Conservation (phyloP, 2,329 filamentous ascomycete species). For the Scedosporium boydii region DNA sequence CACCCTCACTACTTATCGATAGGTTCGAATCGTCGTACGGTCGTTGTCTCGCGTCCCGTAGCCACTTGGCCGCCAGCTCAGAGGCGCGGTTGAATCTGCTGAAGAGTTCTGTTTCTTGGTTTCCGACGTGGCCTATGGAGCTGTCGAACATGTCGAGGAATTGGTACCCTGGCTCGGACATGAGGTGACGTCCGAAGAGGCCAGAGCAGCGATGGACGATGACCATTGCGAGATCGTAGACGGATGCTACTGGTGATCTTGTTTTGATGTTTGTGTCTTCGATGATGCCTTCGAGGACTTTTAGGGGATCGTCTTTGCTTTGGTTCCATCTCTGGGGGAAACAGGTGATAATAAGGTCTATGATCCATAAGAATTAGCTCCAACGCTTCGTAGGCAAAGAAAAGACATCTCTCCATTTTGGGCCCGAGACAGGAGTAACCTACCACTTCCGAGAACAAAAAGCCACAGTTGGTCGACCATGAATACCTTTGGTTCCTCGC, state of each 20-base stretch:
- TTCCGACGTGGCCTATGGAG: slow-evolving; percentile 22
- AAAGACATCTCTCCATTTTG: no score
- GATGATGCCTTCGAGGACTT: slow-evolving; percentile 6
- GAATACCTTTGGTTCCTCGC: slow-evolving; percentile 16
- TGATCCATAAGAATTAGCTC: not conserved
- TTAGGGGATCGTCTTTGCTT: slow-evolving; percentile 24
- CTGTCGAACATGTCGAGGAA: slow-evolving; percentile 31
- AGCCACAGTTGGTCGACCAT: slow-evolving; percentile 37
- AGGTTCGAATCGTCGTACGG: not conserved
- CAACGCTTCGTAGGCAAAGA: not conserved
- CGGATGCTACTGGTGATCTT: slow-evolving; percentile 12
- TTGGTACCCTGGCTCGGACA: slow-evolving; percentile 22
- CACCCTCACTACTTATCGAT: not conserved
- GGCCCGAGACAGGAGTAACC: not conserved
- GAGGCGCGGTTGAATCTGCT: slow-evolving; percentile 5
- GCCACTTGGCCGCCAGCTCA: not conserved
- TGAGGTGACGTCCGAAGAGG: slow-evolving; percentile 25
- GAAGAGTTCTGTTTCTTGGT: slow-evolving; percentile 5
- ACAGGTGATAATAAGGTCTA: slow-evolving; percentile 23
- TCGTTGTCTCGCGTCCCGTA: not conserved
- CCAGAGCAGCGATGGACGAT: slow-evolving; percentile 23
- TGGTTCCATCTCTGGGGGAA: slow-evolving; percentile 33
- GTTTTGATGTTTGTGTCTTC: slow-evolving; percentile 6
- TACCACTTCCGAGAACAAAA: slow-evolving; percentile 27
- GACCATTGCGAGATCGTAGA: slow-evolving; percentile 21